Evolutionary conservation across 306 rosid species (phyloP).

Genomic region (Elaeagnus macrophylla): DNA sequence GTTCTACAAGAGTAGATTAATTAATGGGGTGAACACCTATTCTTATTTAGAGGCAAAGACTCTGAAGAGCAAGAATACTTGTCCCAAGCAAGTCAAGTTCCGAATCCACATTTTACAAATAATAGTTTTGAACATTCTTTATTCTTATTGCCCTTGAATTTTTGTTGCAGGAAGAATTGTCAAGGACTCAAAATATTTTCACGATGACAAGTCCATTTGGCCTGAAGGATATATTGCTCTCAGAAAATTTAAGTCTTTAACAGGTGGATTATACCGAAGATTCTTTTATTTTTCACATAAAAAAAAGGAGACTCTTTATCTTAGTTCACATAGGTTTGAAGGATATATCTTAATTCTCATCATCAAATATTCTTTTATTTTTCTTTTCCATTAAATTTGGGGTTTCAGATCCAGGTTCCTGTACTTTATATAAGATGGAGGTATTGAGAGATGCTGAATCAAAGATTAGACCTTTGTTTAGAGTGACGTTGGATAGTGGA

Average conservation of each 20-base stretch:
- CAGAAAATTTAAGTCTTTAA: conserved; percentile 72
- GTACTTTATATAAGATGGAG: conserved; percentile 74
- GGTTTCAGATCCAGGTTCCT: conserved; percentile 46
- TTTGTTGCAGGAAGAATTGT: conserved; percentile 66
- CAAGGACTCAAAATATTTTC: conserved; percentile 55
- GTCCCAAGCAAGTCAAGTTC: no score
- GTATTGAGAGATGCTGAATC: conserved; percentile 80
- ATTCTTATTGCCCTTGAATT: conserved; percentile 14
- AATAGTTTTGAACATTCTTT: conserved; percentile 9
- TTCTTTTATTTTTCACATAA: background rate
- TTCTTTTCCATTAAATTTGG: conserved; percentile 16
- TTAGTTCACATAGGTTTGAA: conserved; percentile 2
- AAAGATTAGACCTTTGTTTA: conserved; percentile 69
- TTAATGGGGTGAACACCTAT: no score
- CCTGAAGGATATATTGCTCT: conserved; percentile 93
- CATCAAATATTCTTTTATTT: background rate
- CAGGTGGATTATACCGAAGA: conserved; percentile 36
- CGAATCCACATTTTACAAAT: background rate
- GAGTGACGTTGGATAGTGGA: conserved; percentile 70
- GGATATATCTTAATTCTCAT: conserved; percentile 10
- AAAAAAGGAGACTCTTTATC: background rate
- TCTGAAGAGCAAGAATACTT: no score
- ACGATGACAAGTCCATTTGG: conserved; percentile 59
- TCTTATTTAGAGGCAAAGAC: no score
- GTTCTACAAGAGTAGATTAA: no score